These are phyloP conservation scores for Xeromyces bisporus DNA, from an alignment of 495 filamentous ascomycete genomes.

Conservation along the genomic window DNA sequence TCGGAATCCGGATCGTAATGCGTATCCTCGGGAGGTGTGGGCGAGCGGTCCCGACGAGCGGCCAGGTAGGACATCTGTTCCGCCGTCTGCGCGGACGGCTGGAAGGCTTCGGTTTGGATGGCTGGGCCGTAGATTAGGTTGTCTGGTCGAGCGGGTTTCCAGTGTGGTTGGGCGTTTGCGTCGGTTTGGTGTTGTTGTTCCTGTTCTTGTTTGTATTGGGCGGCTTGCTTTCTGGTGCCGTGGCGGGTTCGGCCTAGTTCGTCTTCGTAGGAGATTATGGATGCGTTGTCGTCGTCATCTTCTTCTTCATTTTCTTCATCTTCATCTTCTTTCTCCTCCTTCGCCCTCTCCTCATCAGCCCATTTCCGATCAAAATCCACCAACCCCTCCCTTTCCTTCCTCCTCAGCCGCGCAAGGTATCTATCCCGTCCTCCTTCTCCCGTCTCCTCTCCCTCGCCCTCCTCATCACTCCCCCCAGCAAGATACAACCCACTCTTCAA, in stretches of 20 bases:
- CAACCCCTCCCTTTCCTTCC: conserved; percentile 35
- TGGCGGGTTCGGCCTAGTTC: conserved; percentile 69
- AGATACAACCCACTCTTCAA: conserved; percentile 59
- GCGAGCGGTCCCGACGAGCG: conserved; percentile 49
- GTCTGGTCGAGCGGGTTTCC: conserved; percentile 43
- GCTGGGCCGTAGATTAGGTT: conserved; percentile 72
- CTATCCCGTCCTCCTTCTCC: conserved; percentile 8
- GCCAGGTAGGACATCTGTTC: conserved; percentile 57
- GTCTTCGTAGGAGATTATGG: conserved; percentile 67
- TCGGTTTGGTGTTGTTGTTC: conserved; percentile 22
- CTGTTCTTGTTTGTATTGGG: conserved; percentile 20
- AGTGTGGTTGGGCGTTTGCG: conserved; percentile 29
- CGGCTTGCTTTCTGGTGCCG: conserved; percentile 46
- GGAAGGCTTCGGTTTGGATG: conserved; percentile 67
- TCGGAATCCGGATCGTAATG: conserved; percentile 79
- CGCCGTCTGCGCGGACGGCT: conserved; percentile 41
- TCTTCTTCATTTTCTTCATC: conserved; percentile 18
- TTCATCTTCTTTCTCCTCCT: conserved; percentile 15
- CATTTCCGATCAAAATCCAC: conserved; percentile 95
- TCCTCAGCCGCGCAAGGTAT: conserved; percentile 16
- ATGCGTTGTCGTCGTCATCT: conserved; percentile 30
- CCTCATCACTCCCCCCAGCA: conserved; percentile 15
- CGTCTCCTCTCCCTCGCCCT: conserved; percentile 33
- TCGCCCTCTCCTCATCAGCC: conserved; percentile 42
- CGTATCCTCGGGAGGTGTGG: conserved; percentile 56